Base-by-base conservation (phyloP, 2,329 filamentous ascomycete species). In the Colletotrichum tabaci region DNA sequence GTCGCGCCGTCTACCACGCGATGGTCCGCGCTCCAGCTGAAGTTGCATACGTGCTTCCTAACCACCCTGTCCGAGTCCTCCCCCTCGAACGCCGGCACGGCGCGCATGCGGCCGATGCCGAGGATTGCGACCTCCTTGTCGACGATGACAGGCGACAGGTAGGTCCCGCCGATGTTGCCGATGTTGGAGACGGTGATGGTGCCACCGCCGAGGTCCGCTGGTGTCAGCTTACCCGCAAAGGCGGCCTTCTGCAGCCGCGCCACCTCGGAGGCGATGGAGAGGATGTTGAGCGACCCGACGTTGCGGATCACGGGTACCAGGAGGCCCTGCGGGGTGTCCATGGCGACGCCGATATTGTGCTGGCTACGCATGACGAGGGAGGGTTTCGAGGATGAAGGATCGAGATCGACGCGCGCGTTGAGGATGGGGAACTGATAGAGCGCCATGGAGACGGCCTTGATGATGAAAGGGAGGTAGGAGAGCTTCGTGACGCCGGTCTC, bases 141-240 rank as follows among this genome's bases (percentile, higher is more conserved):
- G 57, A 98, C 94, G 76, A 99, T 94, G 61, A 99, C 93, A 1
- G 96, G 96, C 40, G 93, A 92, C 57, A 98, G 91, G 77, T 97
- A 97, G 1, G 94, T 96, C 38, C 96, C 96, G 66, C 96, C 96
- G 56, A 99, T 94, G 76, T 91, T 97, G 56, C 96, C 96, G 76
- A 99, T 98, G 80, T 99, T 99, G 77, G 95, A 98, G 61, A 99
- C 91, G 0, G 96, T 98, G 77, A 99, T 96, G 1, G 96, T 98
- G 18, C 95, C 95, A 63, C 95, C 95, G 46, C 87, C 88, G 74
- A 99, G 87, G 81, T 99, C 95, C 21, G 88, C 86, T 2, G 91
- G 88, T 1, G 90, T 86, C 5, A 99, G 88, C 80, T 93, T 94
- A 42, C 94, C 94, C n/a, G 88, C 86, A 16, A 88, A 85, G 1